phyloP scores from a whole-genome alignment of 768 basidiomycete genomes.

The Pulveroboletus sp. region DNA sequence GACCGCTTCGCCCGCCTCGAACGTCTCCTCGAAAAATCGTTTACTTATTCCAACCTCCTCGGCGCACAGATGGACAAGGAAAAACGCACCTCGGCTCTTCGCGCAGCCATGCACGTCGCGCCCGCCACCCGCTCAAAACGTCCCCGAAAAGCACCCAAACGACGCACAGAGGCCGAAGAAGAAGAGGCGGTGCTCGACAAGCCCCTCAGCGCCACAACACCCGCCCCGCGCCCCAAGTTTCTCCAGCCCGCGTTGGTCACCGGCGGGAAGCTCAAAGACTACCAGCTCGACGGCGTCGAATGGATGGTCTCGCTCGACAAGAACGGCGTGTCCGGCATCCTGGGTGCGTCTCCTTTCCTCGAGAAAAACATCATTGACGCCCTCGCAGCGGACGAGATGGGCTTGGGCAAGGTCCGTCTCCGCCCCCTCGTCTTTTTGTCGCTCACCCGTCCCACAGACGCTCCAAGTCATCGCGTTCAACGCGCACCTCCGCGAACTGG shows the following conservation, averaged over 20 bases:
- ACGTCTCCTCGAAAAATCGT: slow-evolving; percentile 70
- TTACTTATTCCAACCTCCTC: slow-evolving; percentile 68
- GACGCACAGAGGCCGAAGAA: too few species aligned
- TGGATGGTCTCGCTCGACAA: slow-evolving; percentile 91
- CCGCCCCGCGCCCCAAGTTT: slow-evolving; percentile 46
- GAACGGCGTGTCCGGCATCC: slow-evolving; percentile 78
- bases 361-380: slow-evolving; percentile 3
- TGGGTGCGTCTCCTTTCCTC: slow-evolving; percentile 46
- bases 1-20: slow-evolving; percentile 52
- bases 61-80: slow-evolving; percentile 71
- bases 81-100: slow-evolving; percentile 31
- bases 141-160: slow-evolving; percentile 8
- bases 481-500: slow-evolving; percentile 77
- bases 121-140: slow-evolving; percentile 12
- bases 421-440: background rate
- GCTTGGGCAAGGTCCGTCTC: slow-evolving; percentile 70
- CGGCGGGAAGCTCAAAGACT: slow-evolving; percentile 81
- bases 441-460: slow-evolving; percentile 48
- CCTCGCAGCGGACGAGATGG: slow-evolving; percentile 86
- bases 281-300: slow-evolving; percentile 90
- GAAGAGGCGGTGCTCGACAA: slow-evolving; percentile 10
- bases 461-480: slow-evolving; percentile 93
- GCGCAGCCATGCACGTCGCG: slow-evolving; percentile 27
- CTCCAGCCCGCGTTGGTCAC: slow-evolving; percentile 78
- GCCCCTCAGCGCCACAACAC: too few species aligned